Evolutionary conservation across 192 early-diverging fungal species (phyloP).

Genomic region (Podila epicladia): DNA sequence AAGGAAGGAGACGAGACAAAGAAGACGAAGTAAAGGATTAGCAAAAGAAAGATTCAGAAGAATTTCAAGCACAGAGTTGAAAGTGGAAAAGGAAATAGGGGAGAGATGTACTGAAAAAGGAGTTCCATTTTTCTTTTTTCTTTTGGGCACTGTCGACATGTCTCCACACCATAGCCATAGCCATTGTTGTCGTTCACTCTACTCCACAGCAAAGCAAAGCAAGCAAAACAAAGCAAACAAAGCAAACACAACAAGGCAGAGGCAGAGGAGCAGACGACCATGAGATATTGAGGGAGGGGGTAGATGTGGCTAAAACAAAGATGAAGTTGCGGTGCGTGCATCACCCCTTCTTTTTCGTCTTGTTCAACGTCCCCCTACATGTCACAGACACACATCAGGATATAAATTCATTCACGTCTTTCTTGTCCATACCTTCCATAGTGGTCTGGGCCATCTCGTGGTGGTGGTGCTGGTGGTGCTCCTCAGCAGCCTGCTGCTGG

Average conservation of each 20-base stretch:
- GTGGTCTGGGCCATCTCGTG: background rate
- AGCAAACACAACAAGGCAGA: background rate
- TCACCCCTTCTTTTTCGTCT: no score
- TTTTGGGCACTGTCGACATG: no score
- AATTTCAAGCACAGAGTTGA: background rate
- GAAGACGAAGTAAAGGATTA: background rate
- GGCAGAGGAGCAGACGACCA: background rate
- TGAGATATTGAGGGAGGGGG: no score
- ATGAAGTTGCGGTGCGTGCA: no score
- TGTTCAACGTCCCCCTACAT: no score
- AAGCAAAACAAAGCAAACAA: no score
- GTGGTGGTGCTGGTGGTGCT: constrained; percentile 20
- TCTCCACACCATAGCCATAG: no score
- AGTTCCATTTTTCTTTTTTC: background rate
- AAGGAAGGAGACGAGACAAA: background rate
- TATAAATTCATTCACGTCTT: no score
- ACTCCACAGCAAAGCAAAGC: no score
- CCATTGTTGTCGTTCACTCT: background rate
- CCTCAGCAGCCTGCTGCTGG: constrained; percentile 53
- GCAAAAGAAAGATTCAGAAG: background rate
- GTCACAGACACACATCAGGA: no score
- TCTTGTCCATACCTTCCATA: background rate
- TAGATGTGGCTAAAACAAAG: no score
- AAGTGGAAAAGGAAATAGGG: background rate
- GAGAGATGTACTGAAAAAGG: constrained; percentile 1